Evolutionary conservation across 2,329 filamentous ascomycete genomes (phyloP).

Genomic region (Aspergillus sp.): DNA sequence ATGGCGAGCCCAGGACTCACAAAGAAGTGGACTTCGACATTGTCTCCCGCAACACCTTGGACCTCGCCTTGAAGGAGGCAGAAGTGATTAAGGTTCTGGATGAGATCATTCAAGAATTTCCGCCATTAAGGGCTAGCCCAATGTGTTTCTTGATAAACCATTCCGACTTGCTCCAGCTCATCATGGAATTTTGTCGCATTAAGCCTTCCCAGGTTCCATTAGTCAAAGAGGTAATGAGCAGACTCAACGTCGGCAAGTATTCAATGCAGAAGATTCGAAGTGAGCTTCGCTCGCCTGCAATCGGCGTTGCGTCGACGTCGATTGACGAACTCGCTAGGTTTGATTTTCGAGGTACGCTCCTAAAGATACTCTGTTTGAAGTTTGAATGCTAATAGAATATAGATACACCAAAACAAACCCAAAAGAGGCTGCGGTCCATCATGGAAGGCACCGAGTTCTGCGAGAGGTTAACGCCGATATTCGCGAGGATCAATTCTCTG

Average conservation of each 20-base stretch:
- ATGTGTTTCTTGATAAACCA: slow-evolving; percentile 94
- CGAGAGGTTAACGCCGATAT: slow-evolving; percentile 54
- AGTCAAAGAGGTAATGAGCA: slow-evolving; percentile 81
- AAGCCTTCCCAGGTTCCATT: slow-evolving; percentile 65
- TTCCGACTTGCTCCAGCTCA: slow-evolving; percentile 76
- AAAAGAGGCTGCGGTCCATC: slow-evolving; percentile 60
- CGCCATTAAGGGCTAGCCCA: slow-evolving; percentile 65
- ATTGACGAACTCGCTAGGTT: slow-evolving; percentile 88
- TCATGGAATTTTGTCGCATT: slow-evolving; percentile 89
- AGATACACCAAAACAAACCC: slow-evolving; percentile 70
- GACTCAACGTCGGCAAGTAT: slow-evolving; percentile 76
- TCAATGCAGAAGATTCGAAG: slow-evolving; percentile 81
- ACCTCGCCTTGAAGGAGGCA: slow-evolving; percentile 85
- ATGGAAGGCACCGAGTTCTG: slow-evolving; percentile 56
- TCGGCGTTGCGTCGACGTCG: slow-evolving; percentile 83
- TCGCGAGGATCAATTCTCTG: slow-evolving; percentile 78
- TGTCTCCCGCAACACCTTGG: slow-evolving; percentile 75
- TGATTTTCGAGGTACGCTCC: slow-evolving; percentile 72
- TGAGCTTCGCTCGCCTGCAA: slow-evolving; percentile 75
- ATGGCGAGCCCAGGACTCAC: slow-evolving; percentile 77
- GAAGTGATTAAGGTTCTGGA: slow-evolving; percentile 93
- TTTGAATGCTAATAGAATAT: slow-evolving; percentile 55
- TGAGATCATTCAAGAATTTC: slow-evolving; percentile 80
- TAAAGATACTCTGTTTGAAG: slow-evolving; percentile 45
- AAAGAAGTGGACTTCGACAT: slow-evolving; percentile 97